Base-by-base conservation (phyloP, 805 yeast genomes). In the Maudiozyma bulderi region DNA sequence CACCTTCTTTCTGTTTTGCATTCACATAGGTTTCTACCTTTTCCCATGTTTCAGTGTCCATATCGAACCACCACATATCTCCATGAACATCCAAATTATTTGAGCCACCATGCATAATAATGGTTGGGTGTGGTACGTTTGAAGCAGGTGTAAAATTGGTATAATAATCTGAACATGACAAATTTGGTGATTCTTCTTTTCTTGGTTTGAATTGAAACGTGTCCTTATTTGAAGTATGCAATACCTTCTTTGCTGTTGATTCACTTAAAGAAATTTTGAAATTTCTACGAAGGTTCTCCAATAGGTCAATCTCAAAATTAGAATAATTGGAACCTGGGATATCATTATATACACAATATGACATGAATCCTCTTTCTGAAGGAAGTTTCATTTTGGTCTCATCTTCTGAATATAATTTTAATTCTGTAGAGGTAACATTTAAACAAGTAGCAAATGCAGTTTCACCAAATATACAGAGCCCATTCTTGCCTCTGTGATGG, bases 1-100 rank as follows among this genome's bases (percentile, higher is more conserved):
- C 9, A 4, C 8, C 13, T 43, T 20, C 14, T 13, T 42, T 8
- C 31, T 35, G 38, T 43, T 40, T n/a, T 11, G 32, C 11, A 20
- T 14, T 47, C 31, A 38, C 52, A 42, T 35, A 59, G 3, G 53
- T 50, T 10, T 44, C 53, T 35, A 50, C 50, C 41, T 47, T 48
- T 15, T 48, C 50, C 82, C 82, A 77, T 3, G 58, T 57, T 48
- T 73, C 77, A 2, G 63, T 54, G 15, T 68, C 67, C 15, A 77
- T 52, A 54, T 74, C 73, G 52, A 74, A 77, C 63, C 70, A 66
- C 81, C 81, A 77, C 53, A 70, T 53, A 59, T 77, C 81, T 29
- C 76, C 76, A 26, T 65, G 58, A 5, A 76, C 69, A 29, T 67
- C 59, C 7, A 48, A 44, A 6, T 59, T 57, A 46, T 60, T 53